Evolutionary conservation across 2,329 filamentous ascomycete genomes (phyloP), one percentile per base, ranked within the genome.

Genomic region (Sordariomycetes sp.): DNA sequence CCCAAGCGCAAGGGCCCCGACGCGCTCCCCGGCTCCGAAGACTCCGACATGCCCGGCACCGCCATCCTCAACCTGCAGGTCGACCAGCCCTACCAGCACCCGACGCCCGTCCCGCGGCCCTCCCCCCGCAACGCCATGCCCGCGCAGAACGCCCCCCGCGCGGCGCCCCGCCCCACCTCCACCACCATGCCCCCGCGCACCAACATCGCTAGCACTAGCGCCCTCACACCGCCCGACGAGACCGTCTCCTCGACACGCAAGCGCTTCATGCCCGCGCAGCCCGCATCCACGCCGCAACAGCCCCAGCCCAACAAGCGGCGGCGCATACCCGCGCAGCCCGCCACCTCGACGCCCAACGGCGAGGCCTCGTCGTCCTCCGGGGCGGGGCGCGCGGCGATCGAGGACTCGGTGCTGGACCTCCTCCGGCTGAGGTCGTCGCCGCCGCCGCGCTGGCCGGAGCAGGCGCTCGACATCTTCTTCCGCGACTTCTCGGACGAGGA

Each of bases 401-500:
- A 73, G 57, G 70, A 70, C 32, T 65, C 66, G 32, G 63, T 73
- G 12, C 53, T 67, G n/a, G 61, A 60, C 55, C 72, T 72, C 2
- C 67, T 78, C 22, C 70, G 68, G 40, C 64, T 69, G 8, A 70
- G 73, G 20, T 64, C 51, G 2, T 28, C 40, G 6, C 20, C 65
- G n/a, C 66, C 70, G 6, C 71, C 76, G 6, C 73, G 70, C 43
- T 84, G 80, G 80, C 74, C 78, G 5, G 81, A 84, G 65, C 77
- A 79, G 65, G 81, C 81, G 0, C 72, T 84, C 57, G 81, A 84
- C 59, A 74, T 82, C 5, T 79, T 84, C 64, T 83, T 84, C 67
- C 72, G 74, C 35, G 80, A 84, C 60, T 84, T 84, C 64, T 69
- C 74, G 16, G 74, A 77, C 54, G 80, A 83, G 62, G 79, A 83